Conservation (phyloP, 257 asterid species). For the Nemophila menziesii region DNA sequence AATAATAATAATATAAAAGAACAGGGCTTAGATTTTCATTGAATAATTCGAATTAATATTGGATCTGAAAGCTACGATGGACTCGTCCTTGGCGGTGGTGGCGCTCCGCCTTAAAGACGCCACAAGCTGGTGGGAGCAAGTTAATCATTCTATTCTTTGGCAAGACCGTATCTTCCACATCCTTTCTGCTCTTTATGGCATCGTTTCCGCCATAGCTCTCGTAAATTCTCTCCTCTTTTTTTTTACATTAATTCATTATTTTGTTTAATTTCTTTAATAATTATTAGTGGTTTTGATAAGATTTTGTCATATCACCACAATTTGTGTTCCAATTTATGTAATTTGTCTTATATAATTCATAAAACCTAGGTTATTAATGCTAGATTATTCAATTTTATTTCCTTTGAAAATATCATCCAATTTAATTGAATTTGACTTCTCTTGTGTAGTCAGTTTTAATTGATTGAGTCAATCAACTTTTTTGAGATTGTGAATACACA, state of each 20-base stretch:
- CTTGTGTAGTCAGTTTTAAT: too few species aligned
- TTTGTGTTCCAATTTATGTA: background rate
- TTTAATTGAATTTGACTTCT: too few species aligned
- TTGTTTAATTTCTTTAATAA: background rate
- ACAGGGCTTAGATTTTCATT: conserved; percentile 1
- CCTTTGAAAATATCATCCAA: too few species aligned
- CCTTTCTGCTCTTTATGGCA: conserved; percentile 62
- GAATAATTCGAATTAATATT: background rate
- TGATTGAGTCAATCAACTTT: too few species aligned
- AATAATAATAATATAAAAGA: too few species aligned
- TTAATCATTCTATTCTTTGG: conserved; percentile 58
- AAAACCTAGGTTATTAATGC: too few species aligned
- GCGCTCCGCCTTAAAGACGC: conserved; percentile 57
- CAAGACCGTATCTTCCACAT: conserved; percentile 69
- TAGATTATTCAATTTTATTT: too few species aligned
- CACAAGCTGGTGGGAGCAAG: conserved; percentile 69
- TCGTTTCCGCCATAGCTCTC: conserved; percentile 65
- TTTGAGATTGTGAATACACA: too few species aligned
- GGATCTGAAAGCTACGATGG: conserved; percentile 33
- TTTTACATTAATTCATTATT: background rate
- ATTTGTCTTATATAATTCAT: background rate
- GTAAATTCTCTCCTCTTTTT: conserved; percentile 25
- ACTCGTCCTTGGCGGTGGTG: conserved; percentile 26
- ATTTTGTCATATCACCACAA: too few species aligned
- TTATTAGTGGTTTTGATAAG: background rate